A percentile compares a stretch with the other conserved stretches of the same genome.
These are phyloP conservation scores for Trichoderma brevicompactum DNA, from an alignment of 2,329 filamentous ascomycete genomes.

Conservation along the genomic window DNA sequence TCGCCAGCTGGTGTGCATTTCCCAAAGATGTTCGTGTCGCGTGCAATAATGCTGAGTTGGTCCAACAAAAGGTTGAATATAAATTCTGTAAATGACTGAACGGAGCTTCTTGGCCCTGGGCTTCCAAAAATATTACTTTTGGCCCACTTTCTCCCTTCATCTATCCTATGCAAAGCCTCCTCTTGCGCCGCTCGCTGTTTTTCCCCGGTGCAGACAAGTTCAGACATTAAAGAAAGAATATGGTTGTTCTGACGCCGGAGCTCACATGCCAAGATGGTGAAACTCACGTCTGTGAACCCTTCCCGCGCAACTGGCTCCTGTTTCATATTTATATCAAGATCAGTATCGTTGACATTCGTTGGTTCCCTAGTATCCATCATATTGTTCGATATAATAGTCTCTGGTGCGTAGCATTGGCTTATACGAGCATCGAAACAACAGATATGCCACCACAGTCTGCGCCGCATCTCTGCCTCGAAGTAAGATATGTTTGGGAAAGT, in stretches of 20 bases:
- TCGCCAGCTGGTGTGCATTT: not conserved
- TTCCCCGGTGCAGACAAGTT: not conserved
- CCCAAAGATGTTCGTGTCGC: conserved; percentile 4
- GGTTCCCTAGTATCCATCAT: conserved; percentile 16
- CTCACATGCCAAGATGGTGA: conserved; percentile 8
- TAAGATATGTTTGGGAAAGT: conserved; percentile 9
- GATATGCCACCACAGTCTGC: conserved; percentile 18
- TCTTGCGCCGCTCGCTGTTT: not conserved
- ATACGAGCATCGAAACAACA: conserved; percentile 11
- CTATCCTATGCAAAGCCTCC: not conserved
- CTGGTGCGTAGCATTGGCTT: conserved; percentile 5
- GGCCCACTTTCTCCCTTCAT: not conserved
- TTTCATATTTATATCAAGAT: conserved; percentile 8
- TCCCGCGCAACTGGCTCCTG: conserved; percentile 1
- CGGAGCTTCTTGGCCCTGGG: not conserved
- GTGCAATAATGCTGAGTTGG: conserved; percentile 5
- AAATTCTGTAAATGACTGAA: not conserved
- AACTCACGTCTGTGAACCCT: conserved; percentile 10
- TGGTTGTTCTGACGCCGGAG: not conserved
- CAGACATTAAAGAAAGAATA: conserved; percentile 6
- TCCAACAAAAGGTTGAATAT: not conserved
- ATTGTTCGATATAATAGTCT: conserved; percentile 6
- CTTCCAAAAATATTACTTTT: not conserved
- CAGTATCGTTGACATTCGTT: conserved; percentile 5
- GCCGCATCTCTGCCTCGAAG: conserved; percentile 12